These are phyloP conservation scores for Coemansia sp. DNA, from an alignment of 192 early-diverging fungal genomes.

Conservation along the genomic window DNA sequence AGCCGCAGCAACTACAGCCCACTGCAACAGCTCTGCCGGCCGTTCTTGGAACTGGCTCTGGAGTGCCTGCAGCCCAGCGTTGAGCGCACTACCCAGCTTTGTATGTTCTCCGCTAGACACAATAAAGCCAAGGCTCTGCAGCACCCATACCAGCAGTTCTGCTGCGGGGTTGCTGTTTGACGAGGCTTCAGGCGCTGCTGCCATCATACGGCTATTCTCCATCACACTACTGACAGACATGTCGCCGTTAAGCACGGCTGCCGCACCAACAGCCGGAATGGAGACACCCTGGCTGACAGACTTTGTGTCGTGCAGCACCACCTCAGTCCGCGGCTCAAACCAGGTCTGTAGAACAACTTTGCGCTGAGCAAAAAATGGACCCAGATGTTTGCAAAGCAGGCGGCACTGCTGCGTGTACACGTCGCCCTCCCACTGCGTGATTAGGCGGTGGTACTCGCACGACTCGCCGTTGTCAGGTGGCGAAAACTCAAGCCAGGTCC, in stretches of 20 bases:
- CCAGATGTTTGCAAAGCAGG: conserved; percentile 57
- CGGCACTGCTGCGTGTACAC: conserved; percentile 60
- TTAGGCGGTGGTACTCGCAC: conserved; percentile 64
- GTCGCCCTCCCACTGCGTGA: conserved; percentile 56
- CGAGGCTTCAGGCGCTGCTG: neutral
- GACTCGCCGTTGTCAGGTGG: conserved; percentile 82
- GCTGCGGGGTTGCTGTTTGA: neutral
- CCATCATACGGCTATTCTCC: conserved; percentile 12
- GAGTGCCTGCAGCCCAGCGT: conserved; percentile 30
- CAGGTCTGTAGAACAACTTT: conserved; percentile 65
- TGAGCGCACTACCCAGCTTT: conserved; percentile 20
- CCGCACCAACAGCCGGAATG: neutral
- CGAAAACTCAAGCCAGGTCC: conserved; percentile 64
- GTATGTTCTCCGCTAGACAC: conserved; percentile 27
- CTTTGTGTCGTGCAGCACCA: conserved; percentile 28
- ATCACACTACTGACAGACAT: conserved; percentile 11
- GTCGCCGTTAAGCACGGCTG: neutral
- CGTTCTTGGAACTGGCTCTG: neutral
- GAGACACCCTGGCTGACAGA: neutral
- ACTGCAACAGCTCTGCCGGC: conserved; percentile 18
- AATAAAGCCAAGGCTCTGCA: conserved; percentile 26
- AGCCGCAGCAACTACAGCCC: conserved; percentile 30
- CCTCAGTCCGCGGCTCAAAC: conserved; percentile 51
- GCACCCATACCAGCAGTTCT: conserved; percentile 16
- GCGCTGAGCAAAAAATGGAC: conserved; percentile 64